Base-by-base conservation (phyloP, 495 filamentous ascomycete genomes). In the Xylaria intraflava region DNA sequence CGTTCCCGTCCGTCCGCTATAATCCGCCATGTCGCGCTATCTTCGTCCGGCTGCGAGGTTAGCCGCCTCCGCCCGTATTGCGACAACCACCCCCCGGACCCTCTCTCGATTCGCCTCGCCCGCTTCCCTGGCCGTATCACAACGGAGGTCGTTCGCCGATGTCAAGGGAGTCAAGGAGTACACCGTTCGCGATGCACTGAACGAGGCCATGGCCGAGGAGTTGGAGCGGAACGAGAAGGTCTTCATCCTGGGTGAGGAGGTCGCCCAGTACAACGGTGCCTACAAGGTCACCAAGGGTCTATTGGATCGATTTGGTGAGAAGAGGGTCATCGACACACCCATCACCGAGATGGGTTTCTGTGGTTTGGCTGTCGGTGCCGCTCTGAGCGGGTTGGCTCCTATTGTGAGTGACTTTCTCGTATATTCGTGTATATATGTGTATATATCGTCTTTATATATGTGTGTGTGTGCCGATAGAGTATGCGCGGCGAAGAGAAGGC, bases 241-340 rank as follows among this genome's bases (percentile, higher is more conserved):
- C 55, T 96, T 95, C 76, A 77, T 98, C 60, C 68, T 98, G 59
- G 93, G 93, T 50, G 93, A 98, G 78, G 93, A 98, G 77, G 94
- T 98, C 56, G 93, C 93, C 62, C 93, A 98, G 75, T 98, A 97
- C 75, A 96, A 98, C 71, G 93, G 93, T 78, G 93, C 93, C 62
- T 98, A 98, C 84, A 98, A 98, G 74, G 91, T 98, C 68, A 97
- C 93, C 44, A 94, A 93, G 80, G 94, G 94, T 47, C 80, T 98
- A 45, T 70, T 97, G 63, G 93, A 98, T 72, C 86, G 93, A 58
- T 98, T 98, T 69, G 93, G 93, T 59, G 90, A 95, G 24, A 96
- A 92, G 83, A 81, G 93, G 57, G 88, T 98, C 63, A 97, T 98
- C 70, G 93, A 98, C 74, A 95, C 86, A 55, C 93, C 93, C 61